Percentiles rank a stretch among this genome's conserved stretches.
These are phyloP conservation scores for Meyerozyma smithsonii DNA, from an alignment of 1,139 yeast species.

Conservation along the genomic window DNA sequence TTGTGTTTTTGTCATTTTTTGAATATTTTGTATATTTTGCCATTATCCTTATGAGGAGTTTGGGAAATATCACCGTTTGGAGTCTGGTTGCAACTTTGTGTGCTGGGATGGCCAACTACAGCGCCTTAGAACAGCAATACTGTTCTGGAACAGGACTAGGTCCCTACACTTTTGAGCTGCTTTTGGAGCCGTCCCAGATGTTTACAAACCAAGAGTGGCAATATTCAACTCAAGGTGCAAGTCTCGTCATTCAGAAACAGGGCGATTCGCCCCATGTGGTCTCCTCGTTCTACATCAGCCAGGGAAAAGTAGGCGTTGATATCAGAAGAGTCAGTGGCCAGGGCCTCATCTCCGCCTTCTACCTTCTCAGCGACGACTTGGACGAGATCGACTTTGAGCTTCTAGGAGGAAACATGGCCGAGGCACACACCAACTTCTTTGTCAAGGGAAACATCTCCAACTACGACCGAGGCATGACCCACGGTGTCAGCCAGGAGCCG, in stretches of 20 bases:
- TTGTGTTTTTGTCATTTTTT: too few species aligned
- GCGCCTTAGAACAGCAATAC: not conserved
- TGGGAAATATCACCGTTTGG: too few species aligned
- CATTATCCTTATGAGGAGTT: too few species aligned
- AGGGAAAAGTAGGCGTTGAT: constrained; percentile 41
- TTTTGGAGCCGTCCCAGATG: not conserved
- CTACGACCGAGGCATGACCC: constrained; percentile 38
- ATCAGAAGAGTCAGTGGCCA: constrained; percentile 32
- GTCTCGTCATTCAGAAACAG: constrained; percentile 15
- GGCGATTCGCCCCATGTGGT: constrained; percentile 37
- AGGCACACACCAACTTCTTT: constrained; percentile 40
- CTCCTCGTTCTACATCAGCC: constrained; percentile 34
- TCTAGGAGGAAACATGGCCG: constrained; percentile 34
- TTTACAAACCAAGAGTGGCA: not conserved
- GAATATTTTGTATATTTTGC: too few species aligned
- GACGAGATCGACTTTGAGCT: constrained; percentile 46
- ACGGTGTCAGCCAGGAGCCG: constrained; percentile 20
- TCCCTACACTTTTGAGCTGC: not conserved
- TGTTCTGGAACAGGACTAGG: not conserved
- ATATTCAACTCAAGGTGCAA: not conserved
- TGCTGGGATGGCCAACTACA: too few species aligned
- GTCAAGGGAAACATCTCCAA: constrained; percentile 41
- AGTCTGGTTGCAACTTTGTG: too few species aligned
- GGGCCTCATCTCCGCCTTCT: constrained; percentile 43
- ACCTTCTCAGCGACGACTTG: constrained; percentile 42